phyloP scores from a whole-genome alignment of 495 filamentous ascomycete species.

The Neurospora sp. region DNA sequence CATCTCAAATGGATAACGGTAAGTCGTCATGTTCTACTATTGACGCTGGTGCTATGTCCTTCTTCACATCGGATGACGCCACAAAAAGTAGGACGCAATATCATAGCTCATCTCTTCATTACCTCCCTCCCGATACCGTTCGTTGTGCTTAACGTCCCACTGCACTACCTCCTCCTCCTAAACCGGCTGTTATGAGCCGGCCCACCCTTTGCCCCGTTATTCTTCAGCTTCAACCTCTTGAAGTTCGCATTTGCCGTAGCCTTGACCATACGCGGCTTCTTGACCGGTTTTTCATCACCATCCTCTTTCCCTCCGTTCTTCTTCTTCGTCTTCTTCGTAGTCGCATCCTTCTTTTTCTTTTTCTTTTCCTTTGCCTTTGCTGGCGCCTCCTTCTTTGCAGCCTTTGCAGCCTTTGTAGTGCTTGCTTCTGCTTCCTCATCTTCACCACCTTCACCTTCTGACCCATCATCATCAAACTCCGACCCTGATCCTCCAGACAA shows the following conservation, averaged over 20 bases:
- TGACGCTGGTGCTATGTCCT: neutral
- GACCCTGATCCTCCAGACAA: conserved; percentile 7
- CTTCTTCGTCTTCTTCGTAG: conserved; percentile 25
- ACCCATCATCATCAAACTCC: conserved; percentile 13
- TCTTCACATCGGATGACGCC: neutral
- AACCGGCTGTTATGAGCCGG: conserved; percentile 38
- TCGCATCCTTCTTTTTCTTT: neutral
- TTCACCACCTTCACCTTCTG: conserved; percentile 16
- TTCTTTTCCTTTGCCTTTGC: neutral
- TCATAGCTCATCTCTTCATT: neutral
- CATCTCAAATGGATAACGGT: neutral
- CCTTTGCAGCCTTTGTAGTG: conserved; percentile 10
- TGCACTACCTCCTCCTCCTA: conserved; percentile 28
- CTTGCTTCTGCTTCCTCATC: conserved; percentile 18
- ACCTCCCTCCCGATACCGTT: neutral
- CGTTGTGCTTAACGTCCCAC: neutral
- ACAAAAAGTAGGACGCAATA: too few relatives aligned
- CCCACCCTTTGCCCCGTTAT: conserved; percentile 44
- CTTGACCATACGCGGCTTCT: conserved; percentile 50
- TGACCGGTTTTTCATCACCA: conserved; percentile 37
- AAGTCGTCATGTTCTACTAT: neutral
- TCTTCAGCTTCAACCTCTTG: conserved; percentile 67
- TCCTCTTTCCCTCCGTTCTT: conserved; percentile 26
- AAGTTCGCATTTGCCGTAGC: conserved; percentile 75
- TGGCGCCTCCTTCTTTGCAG: conserved; percentile 21